Evolutionary conservation across 1,284 basidiomycete species (phyloP), one percentile per base, ranked within the genome.

Genomic region (Apiotrichum gamsii): DNA sequence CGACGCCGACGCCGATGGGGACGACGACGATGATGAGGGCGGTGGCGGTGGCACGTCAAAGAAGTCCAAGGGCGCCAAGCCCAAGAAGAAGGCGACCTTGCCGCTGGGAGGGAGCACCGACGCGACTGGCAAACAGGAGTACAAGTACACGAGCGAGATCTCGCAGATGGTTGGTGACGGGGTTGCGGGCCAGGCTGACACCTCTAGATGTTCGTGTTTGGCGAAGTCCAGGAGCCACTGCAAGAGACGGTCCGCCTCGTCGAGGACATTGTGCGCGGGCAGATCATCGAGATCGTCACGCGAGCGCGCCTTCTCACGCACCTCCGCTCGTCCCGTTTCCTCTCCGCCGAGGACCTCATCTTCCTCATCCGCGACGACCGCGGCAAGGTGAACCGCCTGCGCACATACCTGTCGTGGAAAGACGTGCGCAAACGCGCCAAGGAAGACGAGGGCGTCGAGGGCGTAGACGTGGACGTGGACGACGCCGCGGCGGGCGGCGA

Each of bases 371-470:
- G 94, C 9, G 87, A 95, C 62, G 94, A 97, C 72, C 78, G 89
- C 52, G 88, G 86, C 18, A 95, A 96, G 71, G 89, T 97, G 51
- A 95, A 96, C 69, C 78, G 94, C 20, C 75, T 97, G 16, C 75
- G 90, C 21, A 95, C 90, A 10, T 97, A 96, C 65, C 79, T 98
- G n/a, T 88, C 87, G 0, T 98, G 94, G 93, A 96, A 95, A 65
- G 94, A 96, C 57, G 93, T 97, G 8, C 81, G 94, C 15, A 95
- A 95, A 65, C 87, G 90, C 57, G 90, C 90, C 8, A 95, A 95
- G 64, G 90, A 95, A 58, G 83, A 72, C n/a, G 68, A 73, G 36
- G n/a, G n/a, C n/a, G n/a, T n/a, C n/a, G 67, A 65, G 32, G 67
- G 60, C 25, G 85, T 78, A 10, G 87, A 82, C 15, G 84, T 86